These are phyloP conservation scores for Casuarina glauca DNA, from an alignment of 306 rosid species.

Conservation along the genomic window DNA sequence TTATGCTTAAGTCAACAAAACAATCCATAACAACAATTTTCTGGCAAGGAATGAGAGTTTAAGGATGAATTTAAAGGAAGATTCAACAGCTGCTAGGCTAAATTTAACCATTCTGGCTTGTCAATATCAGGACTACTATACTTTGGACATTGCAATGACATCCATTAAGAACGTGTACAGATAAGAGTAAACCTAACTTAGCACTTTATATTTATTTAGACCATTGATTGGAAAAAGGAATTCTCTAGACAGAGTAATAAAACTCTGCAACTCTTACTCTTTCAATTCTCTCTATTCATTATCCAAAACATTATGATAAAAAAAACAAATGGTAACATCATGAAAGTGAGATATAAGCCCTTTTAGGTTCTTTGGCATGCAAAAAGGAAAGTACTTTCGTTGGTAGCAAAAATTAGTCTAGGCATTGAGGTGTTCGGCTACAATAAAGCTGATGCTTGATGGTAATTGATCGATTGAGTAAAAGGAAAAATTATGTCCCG, in stretches of 20 bases:
- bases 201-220: not conserved
- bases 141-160: not conserved
- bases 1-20: not conserved
- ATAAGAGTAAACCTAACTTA: not conserved
- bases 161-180: not conserved
- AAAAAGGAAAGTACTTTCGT: not conserved
- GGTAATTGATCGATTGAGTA: not conserved
- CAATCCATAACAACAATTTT: not conserved
- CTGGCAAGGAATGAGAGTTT: not conserved
- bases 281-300: not conserved
- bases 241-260: not conserved
- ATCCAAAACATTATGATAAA: not conserved
- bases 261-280: not conserved
- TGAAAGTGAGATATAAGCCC: not conserved
- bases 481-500: not conserved
- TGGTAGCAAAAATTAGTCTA: not conserved
- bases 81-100: not conserved
- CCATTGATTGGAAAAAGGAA: not conserved
- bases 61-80: not conserved
- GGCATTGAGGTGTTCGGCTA: not conserved
- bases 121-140: not conserved
- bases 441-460: not conserved
- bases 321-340: not conserved
- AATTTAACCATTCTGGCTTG: not conserved
- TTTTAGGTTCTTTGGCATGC: not conserved